Evolutionary conservation across 2,329 filamentous ascomycete species (phyloP).

Genomic region (Fragosphaeria purpurea): DNA sequence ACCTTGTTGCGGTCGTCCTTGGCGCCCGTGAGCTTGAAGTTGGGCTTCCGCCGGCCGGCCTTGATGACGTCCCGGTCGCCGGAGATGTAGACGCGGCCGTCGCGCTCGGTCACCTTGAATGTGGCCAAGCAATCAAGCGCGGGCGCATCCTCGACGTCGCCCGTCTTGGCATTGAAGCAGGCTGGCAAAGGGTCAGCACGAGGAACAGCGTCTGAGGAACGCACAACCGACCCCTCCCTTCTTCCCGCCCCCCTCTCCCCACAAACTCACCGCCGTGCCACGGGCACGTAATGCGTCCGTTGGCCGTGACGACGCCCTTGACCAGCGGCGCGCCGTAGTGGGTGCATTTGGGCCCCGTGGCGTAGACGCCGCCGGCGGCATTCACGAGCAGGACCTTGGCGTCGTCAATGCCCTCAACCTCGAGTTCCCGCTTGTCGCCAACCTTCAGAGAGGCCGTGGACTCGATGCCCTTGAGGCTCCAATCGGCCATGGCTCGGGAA

Average conservation of each 20-base stretch:
- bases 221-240: background rate
- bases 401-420: constrained; percentile 79
- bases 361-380: constrained; percentile 63
- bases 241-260: no score
- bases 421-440: constrained; percentile 77
- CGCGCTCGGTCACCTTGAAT: constrained; percentile 71
- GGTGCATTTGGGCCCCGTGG: constrained; percentile 72
- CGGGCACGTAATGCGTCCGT: constrained; percentile 80
- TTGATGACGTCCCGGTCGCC: constrained; percentile 74
- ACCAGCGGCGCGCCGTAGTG: constrained; percentile 84
- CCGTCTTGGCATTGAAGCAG: constrained; percentile 82
- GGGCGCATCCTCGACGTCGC: constrained; percentile 91
- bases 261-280: constrained; percentile 76
- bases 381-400: constrained; percentile 84
- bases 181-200: constrained; percentile 40
- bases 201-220: background rate
- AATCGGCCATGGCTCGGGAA: constrained; percentile 39
- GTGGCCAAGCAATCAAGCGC: constrained; percentile 76
- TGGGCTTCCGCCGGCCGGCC: constrained; percentile 60
- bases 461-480: constrained; percentile 65
- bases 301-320: constrained; percentile 72
- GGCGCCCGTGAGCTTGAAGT: constrained; percentile 56
- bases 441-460: constrained; percentile 46
- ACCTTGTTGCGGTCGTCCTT: constrained; percentile 48
- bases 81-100: constrained; percentile 75